Percentiles rank a stretch among this genome's conserved stretches.
Conservation (phyloP, 306 rosid genomes). For the Clitoria ternatea region DNA sequence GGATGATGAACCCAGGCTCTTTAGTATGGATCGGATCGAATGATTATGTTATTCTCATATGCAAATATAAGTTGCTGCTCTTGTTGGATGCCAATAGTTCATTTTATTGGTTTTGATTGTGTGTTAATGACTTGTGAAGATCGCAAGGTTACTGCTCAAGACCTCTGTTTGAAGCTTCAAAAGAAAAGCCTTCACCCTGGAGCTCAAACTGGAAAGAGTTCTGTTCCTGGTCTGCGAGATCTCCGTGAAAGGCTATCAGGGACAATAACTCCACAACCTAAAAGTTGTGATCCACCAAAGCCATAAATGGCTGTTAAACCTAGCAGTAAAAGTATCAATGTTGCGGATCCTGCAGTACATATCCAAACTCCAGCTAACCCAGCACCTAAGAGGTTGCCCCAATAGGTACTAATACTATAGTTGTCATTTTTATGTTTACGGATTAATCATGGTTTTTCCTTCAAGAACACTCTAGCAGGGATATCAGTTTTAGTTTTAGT, state of each 20-base stretch:
- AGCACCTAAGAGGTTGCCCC: constrained; percentile 41
- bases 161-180: constrained; percentile 79
- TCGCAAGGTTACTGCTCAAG: constrained; percentile 49
- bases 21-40: constrained; percentile 68
- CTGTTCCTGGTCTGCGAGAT: constrained; percentile 50
- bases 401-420: constrained; percentile 44
- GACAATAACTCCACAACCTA: constrained; percentile 44
- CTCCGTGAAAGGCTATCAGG: constrained; percentile 75
- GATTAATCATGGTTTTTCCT: not conserved
- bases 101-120: constrained; percentile 37
- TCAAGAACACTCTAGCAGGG: not conserved
- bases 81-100: constrained; percentile 30
- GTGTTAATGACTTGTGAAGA: constrained; percentile 48
- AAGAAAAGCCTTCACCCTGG: constrained; percentile 54
- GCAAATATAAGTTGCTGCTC: constrained; percentile 23
- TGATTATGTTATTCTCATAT: constrained; percentile 23
- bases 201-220: constrained; percentile 48
- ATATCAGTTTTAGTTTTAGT: not conserved
- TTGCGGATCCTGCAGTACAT: constrained; percentile 36
- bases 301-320: constrained; percentile 35
- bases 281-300: constrained; percentile 43
- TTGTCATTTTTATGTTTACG: not conserved
- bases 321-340: constrained; percentile 32
- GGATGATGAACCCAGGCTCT: constrained; percentile 37
- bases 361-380: constrained; percentile 37